A percentile compares a stretch with the other conserved stretches of the same genome.
phyloP scores from a whole-genome alignment of 176 grass and related monocot species.

The Rhynchospora tenuis region DNA sequence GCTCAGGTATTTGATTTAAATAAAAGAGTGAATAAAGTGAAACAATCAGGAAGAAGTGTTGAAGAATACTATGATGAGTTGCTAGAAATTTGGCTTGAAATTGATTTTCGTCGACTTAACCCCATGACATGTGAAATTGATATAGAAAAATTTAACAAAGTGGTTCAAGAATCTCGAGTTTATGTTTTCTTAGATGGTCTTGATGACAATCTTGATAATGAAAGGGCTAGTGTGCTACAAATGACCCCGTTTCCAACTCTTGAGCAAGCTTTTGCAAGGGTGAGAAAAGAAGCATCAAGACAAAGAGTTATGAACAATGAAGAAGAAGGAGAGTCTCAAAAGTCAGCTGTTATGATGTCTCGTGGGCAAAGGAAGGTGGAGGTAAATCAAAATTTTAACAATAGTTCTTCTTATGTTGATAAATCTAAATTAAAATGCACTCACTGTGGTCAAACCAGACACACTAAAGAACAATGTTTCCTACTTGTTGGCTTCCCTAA shows the following conservation, averaged over 20 bases:
- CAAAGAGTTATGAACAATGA: background rate
- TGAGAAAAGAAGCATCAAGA: background rate
- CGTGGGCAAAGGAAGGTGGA: background rate
- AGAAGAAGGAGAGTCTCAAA: background rate
- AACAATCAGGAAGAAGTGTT: background rate
- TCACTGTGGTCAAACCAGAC: background rate
- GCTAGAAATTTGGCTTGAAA: background rate
- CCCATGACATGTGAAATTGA: background rate
- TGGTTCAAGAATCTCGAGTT: background rate
- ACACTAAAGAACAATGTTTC: background rate
- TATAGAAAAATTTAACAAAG: background rate
- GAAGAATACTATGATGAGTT: constrained; percentile 10
- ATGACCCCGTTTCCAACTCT: background rate
- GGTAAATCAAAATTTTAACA: background rate
- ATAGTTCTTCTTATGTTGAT: background rate
- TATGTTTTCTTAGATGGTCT: background rate
- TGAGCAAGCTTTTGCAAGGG: background rate
- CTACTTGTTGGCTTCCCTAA: background rate
- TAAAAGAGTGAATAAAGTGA: background rate
- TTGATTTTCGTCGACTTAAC: background rate
- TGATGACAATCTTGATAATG: background rate
- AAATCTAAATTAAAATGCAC: background rate
- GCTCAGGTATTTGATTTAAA: constrained; percentile 2
- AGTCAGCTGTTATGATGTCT: background rate
- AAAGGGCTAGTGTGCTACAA: background rate